phyloP scores from a whole-genome alignment of 2,329 filamentous ascomycete species.

The Elsinoe necatrix region DNA sequence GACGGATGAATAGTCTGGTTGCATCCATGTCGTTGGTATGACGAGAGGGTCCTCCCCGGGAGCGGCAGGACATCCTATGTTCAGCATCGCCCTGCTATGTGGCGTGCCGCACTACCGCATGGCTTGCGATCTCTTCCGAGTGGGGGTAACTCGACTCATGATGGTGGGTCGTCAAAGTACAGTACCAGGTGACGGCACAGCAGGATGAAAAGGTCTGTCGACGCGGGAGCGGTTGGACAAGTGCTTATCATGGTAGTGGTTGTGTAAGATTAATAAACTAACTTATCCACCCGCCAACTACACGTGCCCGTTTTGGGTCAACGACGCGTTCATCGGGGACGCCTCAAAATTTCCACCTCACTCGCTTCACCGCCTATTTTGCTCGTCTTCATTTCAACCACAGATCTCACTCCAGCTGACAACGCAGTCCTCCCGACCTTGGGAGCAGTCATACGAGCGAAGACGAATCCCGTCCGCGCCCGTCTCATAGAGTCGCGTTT shows the following conservation, averaged over 20 bases:
- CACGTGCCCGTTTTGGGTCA: background rate
- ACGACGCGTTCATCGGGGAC: background rate
- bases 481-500: no score
- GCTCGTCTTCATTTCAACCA: background rate
- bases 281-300: background rate
- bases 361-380: background rate
- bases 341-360: background rate
- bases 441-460: background rate
- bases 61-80: background rate
- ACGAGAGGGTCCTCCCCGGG: background rate
- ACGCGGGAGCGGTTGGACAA: background rate
- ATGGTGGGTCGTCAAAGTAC: background rate
- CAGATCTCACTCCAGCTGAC: background rate
- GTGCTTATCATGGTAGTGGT: background rate
- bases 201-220: background rate
- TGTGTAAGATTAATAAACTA: background rate
- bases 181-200: background rate
- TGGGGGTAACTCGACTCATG: background rate
- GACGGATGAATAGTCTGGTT: background rate
- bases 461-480: background rate
- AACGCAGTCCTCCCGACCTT: background rate
- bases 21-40: conserved; percentile 2
- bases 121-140: background rate
- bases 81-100: background rate
- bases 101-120: background rate